Conservation (phyloP, 2,329 filamentous ascomycete species). For the Colletotrichum tropicicola region DNA sequence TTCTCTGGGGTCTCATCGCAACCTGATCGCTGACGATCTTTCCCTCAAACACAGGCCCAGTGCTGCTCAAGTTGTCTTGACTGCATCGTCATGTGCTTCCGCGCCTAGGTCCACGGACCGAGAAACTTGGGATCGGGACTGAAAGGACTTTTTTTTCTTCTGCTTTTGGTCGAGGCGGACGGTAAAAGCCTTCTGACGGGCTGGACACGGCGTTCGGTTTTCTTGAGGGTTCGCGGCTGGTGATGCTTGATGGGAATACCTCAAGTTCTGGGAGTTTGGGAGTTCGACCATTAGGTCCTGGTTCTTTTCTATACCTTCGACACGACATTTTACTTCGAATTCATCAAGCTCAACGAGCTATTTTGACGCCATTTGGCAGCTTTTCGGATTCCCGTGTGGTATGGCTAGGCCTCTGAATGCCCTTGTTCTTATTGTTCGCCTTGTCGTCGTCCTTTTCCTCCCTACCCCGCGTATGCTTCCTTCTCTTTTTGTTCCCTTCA, state of each 20-base stretch:
- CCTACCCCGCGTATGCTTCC: no score
- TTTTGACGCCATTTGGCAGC: background rate
- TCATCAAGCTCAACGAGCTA: background rate
- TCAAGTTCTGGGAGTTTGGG: background rate
- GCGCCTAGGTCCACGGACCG: background rate
- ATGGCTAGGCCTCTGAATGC: background rate
- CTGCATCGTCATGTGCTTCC: constrained; percentile 8
- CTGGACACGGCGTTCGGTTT: no score
- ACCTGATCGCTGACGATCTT: background rate
- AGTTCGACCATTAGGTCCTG: background rate
- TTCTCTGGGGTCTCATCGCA: background rate
- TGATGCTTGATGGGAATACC: background rate
- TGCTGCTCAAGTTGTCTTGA: constrained; percentile 15
- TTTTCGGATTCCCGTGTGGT: background rate
- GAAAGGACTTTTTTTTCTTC: no score
- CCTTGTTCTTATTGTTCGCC: no score
- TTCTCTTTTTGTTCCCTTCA: no score
- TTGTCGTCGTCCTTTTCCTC: no score
- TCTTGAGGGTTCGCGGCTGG: no score
- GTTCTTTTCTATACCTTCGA: background rate
- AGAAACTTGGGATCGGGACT: no score
- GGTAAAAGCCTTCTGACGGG: no score
- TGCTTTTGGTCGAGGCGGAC: no score
- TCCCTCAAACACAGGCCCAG: background rate
- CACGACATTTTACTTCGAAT: background rate